A percentile compares a stretch with the other conserved stretches of the same genome.
phyloP scores from a whole-genome alignment of 148 eudicot species.

The Drosera capensis region DNA sequence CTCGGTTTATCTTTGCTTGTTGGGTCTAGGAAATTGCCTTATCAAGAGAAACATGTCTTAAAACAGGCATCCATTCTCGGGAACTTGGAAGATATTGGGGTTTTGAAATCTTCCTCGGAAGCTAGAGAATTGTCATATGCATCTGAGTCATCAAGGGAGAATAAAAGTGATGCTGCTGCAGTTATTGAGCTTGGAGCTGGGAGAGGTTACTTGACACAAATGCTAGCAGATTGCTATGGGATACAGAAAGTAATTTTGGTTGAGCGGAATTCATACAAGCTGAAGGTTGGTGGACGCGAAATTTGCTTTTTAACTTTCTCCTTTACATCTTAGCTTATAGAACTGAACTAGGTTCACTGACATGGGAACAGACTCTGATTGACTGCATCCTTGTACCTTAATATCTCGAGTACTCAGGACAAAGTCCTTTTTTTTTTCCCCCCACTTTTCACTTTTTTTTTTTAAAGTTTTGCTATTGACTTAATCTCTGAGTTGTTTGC shows the following conservation, averaged over 20 bases:
- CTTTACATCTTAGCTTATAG: too few relatives aligned
- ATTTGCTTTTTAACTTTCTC: too few relatives aligned
- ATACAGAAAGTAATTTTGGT: constrained; percentile 57
- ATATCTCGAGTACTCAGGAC: too few relatives aligned
- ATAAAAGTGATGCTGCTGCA: constrained; percentile 21
- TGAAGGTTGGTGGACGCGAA: constrained; percentile 59
- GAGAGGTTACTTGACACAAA: constrained; percentile 89
- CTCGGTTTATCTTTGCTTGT: neutral
- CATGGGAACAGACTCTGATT: neutral
- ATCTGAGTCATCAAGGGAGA: constrained; percentile 3
- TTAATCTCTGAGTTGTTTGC: too few relatives aligned
- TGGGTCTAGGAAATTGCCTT: constrained; percentile 61
- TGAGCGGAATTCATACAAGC: constrained; percentile 84
- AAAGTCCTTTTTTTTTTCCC: too few relatives aligned
- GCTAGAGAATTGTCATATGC: constrained; percentile 5
- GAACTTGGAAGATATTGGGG: constrained; percentile 62
- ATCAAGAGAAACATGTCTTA: constrained; percentile 81
- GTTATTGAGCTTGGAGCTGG: constrained; percentile 99
- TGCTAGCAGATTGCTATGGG: constrained; percentile 85
- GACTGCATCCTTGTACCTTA: too few relatives aligned
- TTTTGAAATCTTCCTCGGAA: constrained; percentile 16
- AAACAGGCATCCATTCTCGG: constrained; percentile 95
- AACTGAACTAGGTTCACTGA: too few relatives aligned
- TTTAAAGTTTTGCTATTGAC: neutral
- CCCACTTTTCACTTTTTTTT: too few relatives aligned